Conservation (phyloP, 306 rosid species). For the Prunus dulcis region DNA sequence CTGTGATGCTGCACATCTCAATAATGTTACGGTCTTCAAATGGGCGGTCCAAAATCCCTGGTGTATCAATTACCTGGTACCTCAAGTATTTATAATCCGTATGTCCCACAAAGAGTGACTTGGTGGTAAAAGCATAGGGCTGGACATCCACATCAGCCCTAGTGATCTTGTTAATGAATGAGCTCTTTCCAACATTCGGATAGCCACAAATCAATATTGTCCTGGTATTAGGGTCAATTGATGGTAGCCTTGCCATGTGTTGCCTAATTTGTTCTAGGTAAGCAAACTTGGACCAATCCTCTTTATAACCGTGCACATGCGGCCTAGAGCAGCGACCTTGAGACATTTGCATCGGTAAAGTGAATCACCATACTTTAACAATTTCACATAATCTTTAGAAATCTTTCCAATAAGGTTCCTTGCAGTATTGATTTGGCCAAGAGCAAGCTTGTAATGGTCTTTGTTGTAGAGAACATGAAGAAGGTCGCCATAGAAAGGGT, state of each 20-base stretch:
- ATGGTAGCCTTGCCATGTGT: constrained; percentile 91
- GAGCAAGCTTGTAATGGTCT: constrained; percentile 95
- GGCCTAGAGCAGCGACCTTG: constrained; percentile 89
- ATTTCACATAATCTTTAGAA: constrained; percentile 70
- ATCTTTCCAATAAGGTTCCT: constrained; percentile 78
- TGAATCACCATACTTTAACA: constrained; percentile 85
- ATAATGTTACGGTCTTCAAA: constrained; percentile 86
- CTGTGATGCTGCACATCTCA: constrained; percentile 95
- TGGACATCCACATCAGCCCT: constrained; percentile 94
- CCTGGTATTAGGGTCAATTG: constrained; percentile 76
- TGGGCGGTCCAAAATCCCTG: constrained; percentile 90
- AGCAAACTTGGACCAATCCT: constrained; percentile 87
- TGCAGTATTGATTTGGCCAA: constrained; percentile 85
- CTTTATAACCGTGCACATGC: constrained; percentile 91
- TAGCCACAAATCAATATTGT: constrained; percentile 85
- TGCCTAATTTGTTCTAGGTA: constrained; percentile 85
- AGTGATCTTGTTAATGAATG: constrained; percentile 82
- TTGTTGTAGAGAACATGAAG: constrained; percentile 87
- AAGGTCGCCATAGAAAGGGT: constrained; percentile 80
- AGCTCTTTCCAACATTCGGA: constrained; percentile 90
- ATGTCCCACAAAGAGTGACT: constrained; percentile 87
- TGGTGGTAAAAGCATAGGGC: constrained; percentile 90
- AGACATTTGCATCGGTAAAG: constrained; percentile 72
- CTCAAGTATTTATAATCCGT: constrained; percentile 80
- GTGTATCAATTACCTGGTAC: constrained; percentile 89